Base-by-base conservation (phyloP, 75 land plant genomes). In the Ceratopteris richardii region DNA sequence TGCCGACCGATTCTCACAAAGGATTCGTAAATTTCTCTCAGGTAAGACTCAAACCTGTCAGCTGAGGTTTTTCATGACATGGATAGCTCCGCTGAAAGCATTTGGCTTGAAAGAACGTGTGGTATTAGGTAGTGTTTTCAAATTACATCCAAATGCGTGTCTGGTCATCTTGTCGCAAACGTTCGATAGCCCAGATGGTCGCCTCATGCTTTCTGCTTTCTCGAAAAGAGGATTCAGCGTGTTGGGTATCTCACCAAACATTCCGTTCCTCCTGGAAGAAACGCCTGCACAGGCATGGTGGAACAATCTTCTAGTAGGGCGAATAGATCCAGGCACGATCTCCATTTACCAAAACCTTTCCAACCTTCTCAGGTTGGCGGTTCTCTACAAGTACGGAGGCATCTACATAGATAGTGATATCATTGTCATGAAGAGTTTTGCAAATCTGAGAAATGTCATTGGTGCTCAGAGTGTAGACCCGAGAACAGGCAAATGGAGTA, bases 331-430 rank as follows among this genome's bases (percentile, higher is more conserved):
- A 11, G 89, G 90, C 0, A 79, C 60, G 27, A 43, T 85, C 46
- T 47, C 89, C 21, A 67, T 89, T 19, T 82, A 65, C 28, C 95
- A 89, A 61, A 88, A 85, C 71, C 69, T 89, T 36, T 82, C 89
- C 30, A 89, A 89, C 56, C 31, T 89, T 26, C 80, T 89, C 13
- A 65, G 90, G 19, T 70, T 89, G 9, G 75, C 62, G 17, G 58
- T 76, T 19, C 72, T 89, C 11, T 80, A 89, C 65, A 78, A 72
- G 36, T 86, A 52, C 46, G 90, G 90, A 1, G 90, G 90, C 4
- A 51, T 79, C 7, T 86, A 86, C 54, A 9, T 82, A 6, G 82
- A 86, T 61, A 67, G 73, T 2, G 90, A 86, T 57, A 56, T 86
- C 11, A 64, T 84, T 0, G 56, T 84, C 3, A 24, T 77, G 44